A percentile compares a stretch with the other conserved stretches of the same genome.
phyloP scores from a whole-genome alignment of 306 rosid species.

The Alnus glutinosa region DNA sequence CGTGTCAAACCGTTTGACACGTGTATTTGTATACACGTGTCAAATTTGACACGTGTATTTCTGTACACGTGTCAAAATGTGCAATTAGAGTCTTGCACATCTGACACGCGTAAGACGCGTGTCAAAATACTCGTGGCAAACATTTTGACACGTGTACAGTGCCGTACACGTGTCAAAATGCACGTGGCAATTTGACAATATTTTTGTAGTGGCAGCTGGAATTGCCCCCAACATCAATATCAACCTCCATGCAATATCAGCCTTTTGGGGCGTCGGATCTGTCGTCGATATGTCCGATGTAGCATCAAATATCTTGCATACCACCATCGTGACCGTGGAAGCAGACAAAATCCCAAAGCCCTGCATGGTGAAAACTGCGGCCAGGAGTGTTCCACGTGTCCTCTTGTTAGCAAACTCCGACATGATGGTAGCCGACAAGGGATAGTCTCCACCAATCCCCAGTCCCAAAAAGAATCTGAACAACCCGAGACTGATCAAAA shows the following conservation, averaged over 20 bases:
- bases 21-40: no score
- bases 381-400: conserved; percentile 73
- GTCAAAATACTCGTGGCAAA: no score
- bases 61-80: no score
- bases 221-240: conserved; percentile 72
- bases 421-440: conserved; percentile 77
- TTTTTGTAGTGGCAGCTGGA: no score
- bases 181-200: no score
- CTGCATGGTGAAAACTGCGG: conserved; percentile 81
- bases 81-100: no score
- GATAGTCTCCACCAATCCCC: conserved; percentile 85
- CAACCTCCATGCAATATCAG: conserved; percentile 74
- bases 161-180: no score
- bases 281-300: background rate
- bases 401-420: conserved; percentile 78
- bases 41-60: no score
- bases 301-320: conserved; percentile 44
- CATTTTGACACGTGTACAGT: no score
- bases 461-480: conserved; percentile 69
- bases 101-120: no score
- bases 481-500: conserved; percentile 52
- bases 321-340: conserved; percentile 54
- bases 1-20: no score
- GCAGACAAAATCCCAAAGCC: conserved; percentile 71
- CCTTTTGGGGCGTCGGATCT: conserved; percentile 36